Percentiles rank a stretch among this genome's conserved stretches.
These are phyloP conservation scores for Ogataea pilisensis DNA, from an alignment of 805 yeast genomes.

Conservation along the genomic window DNA sequence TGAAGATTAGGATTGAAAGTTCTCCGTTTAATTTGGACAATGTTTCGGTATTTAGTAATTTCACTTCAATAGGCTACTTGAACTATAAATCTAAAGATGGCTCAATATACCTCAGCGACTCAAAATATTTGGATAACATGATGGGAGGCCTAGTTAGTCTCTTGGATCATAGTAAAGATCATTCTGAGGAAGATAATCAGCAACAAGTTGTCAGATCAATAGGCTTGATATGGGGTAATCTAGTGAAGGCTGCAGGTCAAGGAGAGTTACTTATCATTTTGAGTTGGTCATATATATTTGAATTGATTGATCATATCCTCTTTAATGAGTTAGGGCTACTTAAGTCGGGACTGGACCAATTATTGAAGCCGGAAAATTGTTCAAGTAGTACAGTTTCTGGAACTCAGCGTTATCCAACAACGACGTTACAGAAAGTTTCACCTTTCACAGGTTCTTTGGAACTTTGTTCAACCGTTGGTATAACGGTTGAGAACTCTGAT, in stretches of 20 bases:
- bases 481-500: constrained; percentile 5
- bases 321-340: not conserved
- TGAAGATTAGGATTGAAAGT: constrained; percentile 13
- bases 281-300: constrained; percentile 16
- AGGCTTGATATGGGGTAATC: constrained; percentile 38
- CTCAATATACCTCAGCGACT: constrained; percentile 31
- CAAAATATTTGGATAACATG: constrained; percentile 43
- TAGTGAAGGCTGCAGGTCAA: constrained; percentile 39
- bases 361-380: not conserved
- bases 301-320: not conserved
- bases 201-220: constrained; percentile 13
- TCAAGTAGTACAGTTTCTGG: not conserved
- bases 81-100: constrained; percentile 23
- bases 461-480: constrained; percentile 14
- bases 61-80: constrained; percentile 17
- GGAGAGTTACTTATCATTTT: constrained; percentile 36
- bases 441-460: not conserved
- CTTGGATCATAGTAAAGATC: not conserved
- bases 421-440: not conserved
- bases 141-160: constrained; percentile 35
- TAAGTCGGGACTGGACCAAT: too few relatives aligned
- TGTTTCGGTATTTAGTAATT: constrained; percentile 21
- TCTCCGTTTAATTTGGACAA: constrained; percentile 24
- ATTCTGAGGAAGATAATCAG: not conserved
- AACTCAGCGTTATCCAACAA: too few relatives aligned